These are phyloP conservation scores for Dalechampia spathulata DNA, from an alignment of 441 rosid genomes.

Conservation along the genomic window DNA sequence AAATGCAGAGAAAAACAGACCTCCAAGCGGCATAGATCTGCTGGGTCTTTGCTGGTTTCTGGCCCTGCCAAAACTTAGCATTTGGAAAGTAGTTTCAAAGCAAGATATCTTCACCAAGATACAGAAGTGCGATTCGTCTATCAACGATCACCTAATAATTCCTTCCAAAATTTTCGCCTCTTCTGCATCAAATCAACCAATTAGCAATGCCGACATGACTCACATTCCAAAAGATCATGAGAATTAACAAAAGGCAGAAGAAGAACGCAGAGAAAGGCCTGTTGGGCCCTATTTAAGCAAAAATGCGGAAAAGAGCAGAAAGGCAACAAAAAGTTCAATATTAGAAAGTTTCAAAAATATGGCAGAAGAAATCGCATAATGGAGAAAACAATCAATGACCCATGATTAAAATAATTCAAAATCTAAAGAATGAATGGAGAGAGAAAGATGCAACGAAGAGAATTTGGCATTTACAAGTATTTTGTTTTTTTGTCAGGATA, in stretches of 20 bases:
- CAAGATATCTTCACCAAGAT: slow-evolving; percentile 15
- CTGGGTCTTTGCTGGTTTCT: slow-evolving; percentile 71
- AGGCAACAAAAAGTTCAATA: slow-evolving; percentile 2
- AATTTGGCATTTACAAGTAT: too few relatives aligned
- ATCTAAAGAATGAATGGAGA: too few relatives aligned
- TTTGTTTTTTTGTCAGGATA: too few relatives aligned
- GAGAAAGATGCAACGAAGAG: too few relatives aligned
- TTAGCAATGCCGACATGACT: slow-evolving; percentile 7
- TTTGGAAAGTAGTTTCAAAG: slow-evolving; percentile 41
- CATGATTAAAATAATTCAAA: slow-evolving; percentile 17
- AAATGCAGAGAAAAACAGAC: slow-evolving; percentile 22
- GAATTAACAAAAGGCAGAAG: slow-evolving; percentile 8
- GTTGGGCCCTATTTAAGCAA: slow-evolving; percentile 10
- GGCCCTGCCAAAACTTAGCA: slow-evolving; percentile 69
- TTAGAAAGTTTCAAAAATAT: not conserved
- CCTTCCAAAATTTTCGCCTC: slow-evolving; percentile 10
- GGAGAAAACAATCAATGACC: not conserved
- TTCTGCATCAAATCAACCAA: slow-evolving; percentile 22
- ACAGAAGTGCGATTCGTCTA: slow-evolving; percentile 9
- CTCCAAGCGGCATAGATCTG: slow-evolving; percentile 67
- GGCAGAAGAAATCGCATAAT: not conserved
- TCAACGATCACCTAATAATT: slow-evolving; percentile 4
- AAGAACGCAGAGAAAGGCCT: too few relatives aligned
- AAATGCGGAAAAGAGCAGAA: not conserved
- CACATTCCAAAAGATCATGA: not conserved